phyloP scores from a whole-genome alignment of 805 yeast species.

The Candida orba region DNA sequence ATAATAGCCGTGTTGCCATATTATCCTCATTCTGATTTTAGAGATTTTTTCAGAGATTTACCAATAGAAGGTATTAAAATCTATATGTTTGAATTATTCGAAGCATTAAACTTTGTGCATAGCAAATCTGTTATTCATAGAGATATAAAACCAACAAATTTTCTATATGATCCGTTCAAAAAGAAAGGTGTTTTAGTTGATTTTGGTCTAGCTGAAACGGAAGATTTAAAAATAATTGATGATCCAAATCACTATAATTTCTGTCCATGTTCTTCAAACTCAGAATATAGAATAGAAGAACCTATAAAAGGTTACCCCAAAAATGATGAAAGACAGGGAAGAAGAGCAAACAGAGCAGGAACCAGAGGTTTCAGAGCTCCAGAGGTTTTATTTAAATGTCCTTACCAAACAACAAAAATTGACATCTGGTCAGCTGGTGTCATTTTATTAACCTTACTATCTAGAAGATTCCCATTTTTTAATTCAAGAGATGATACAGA shows the following conservation, averaged over 20 bases:
- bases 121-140: conserved; percentile 64
- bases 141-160: conserved; percentile 75
- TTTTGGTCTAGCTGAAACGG: conserved; percentile 66
- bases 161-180: conserved; percentile 46
- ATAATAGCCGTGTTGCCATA: conserved; percentile 89
- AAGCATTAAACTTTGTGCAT: conserved; percentile 64
- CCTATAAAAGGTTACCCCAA: conserved; percentile 64
- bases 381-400: conserved; percentile 49
- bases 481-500: conserved; percentile 91
- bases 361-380: conserved; percentile 88
- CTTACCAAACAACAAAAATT: conserved; percentile 56
- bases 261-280: conserved; percentile 47
- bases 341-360: conserved; percentile 95
- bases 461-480: conserved; percentile 86
- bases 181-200: conserved; percentile 62
- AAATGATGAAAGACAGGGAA: conserved; percentile 79
- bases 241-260: conserved; percentile 23
- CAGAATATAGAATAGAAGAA: conserved; percentile 25
- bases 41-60: conserved; percentile 76
- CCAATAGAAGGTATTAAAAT: conserved; percentile 73
- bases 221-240: conserved; percentile 9
- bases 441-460: conserved; percentile 62
- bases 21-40: conserved; percentile 84
- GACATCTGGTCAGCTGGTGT: conserved; percentile 85
- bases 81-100: conserved; percentile 73